Evolutionary conservation across 805 yeast species (phyloP).

Genomic region (Ogataea ramenticola): DNA sequence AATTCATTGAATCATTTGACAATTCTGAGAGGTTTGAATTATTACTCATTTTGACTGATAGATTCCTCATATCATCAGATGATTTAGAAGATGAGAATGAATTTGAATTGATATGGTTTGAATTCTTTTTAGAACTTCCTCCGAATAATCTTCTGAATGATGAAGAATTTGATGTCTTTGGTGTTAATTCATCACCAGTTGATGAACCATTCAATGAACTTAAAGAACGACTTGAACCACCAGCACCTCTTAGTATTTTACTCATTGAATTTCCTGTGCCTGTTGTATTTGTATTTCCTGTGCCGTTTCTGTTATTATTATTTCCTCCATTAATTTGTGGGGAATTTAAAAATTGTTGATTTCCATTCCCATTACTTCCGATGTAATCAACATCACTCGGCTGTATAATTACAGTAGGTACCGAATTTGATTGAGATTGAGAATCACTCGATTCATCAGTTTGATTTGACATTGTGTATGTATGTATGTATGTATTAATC

Average conservation of each 20-base stretch:
- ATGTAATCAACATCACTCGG: too few relatives aligned
- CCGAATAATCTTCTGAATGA: neutral
- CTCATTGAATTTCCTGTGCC: neutral
- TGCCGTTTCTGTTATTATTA: too few relatives aligned
- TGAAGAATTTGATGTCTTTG: constrained; percentile 7
- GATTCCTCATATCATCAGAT: neutral
- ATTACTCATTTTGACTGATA: neutral
- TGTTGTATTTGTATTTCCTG: neutral
- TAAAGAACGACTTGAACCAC: neutral
- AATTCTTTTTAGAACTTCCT: constrained; percentile 1
- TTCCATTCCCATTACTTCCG: too few relatives aligned
- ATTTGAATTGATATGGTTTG: constrained; percentile 2
- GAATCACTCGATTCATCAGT: too few relatives aligned
- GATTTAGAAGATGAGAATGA: neutral
- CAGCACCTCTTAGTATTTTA: neutral
- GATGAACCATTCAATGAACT: neutral
- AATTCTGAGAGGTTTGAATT: neutral
- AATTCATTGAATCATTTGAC: neutral
- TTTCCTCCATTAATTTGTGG: neutral
- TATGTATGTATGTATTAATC: neutral
- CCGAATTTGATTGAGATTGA: too few relatives aligned
- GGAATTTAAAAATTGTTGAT: neutral
- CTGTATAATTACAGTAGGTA: too few relatives aligned
- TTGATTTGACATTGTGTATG: too few relatives aligned
- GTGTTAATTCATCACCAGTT: constrained; percentile 4